phyloP scores from a whole-genome alignment of 768 basidiomycete species.

The Galerina marginata region DNA sequence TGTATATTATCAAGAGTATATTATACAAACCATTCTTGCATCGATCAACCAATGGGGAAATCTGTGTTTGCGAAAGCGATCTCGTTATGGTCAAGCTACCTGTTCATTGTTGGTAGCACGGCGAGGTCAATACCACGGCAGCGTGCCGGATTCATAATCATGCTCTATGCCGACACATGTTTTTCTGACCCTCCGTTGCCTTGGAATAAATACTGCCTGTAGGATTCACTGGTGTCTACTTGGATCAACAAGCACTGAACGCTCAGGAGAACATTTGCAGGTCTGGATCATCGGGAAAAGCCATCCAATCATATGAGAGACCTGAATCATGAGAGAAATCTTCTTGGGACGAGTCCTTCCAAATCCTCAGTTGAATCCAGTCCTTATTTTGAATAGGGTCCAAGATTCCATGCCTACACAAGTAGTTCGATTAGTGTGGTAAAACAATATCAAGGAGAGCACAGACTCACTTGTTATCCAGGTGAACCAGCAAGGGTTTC shows the following conservation, averaged over 20 bases:
- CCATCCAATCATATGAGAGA: too few relatives aligned
- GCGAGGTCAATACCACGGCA: too few relatives aligned
- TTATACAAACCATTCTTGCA: conserved; percentile 33
- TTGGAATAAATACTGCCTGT: too few relatives aligned
- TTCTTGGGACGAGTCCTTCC: neutral
- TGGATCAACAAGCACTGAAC: neutral
- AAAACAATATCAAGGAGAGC: neutral
- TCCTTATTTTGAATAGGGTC: neutral
- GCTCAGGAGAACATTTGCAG: too few relatives aligned
- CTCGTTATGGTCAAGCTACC: too few relatives aligned
- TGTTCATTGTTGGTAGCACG: too few relatives aligned
- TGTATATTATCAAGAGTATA: conserved; percentile 45
- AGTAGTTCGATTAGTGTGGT: neutral
- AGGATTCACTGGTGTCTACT: neutral
- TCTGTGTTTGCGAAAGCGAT: neutral
- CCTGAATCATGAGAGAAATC: too few relatives aligned
- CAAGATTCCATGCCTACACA: neutral
- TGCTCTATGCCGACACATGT: too few relatives aligned
- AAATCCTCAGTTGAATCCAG: neutral
- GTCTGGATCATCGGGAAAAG: too few relatives aligned
- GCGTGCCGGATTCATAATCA: too few relatives aligned
- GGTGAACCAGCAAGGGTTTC: neutral
- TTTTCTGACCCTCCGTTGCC: too few relatives aligned
- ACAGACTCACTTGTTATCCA: neutral
- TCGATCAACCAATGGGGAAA: neutral